A percentile compares a stretch with the other conserved stretches of the same genome.
phyloP scores from a whole-genome alignment of 805 yeast species.

The Wickerhamomyces xylosicus region DNA sequence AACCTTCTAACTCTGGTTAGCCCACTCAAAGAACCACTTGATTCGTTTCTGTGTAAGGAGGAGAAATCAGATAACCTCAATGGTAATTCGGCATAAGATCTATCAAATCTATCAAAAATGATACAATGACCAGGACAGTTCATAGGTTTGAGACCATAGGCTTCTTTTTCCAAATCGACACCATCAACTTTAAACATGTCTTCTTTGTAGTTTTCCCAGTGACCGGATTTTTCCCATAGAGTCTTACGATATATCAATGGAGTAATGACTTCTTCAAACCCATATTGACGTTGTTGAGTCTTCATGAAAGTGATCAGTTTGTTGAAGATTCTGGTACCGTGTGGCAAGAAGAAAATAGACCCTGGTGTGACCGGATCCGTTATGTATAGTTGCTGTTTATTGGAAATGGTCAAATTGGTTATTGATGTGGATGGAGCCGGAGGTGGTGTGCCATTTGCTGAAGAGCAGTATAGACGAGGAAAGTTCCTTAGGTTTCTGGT shows the following conservation, averaged over 20 bases:
- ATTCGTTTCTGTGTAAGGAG: constrained; percentile 87
- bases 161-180: constrained; percentile 29
- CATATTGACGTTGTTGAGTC: constrained; percentile 67
- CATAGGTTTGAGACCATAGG: constrained; percentile 88
- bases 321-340: constrained; percentile 82
- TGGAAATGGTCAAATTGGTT: constrained; percentile 18
- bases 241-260: constrained; percentile 79
- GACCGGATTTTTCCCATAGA: constrained; percentile 89
- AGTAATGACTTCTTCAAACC: constrained; percentile 86
- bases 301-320: constrained; percentile 76
- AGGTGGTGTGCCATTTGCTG: not conserved
- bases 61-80: constrained; percentile 81
- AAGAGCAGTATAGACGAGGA: constrained; percentile 3
- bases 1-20: constrained; percentile 87
- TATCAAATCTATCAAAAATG: constrained; percentile 61
- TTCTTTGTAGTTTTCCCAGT: constrained; percentile 89
- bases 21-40: constrained; percentile 90
- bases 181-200: constrained; percentile 90
- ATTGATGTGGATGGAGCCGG: constrained; percentile 10
- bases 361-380: constrained; percentile 85
- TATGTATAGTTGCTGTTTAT: constrained; percentile 64
- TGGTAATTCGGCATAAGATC: constrained; percentile 83
- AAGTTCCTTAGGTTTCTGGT: not conserved
- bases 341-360: constrained; percentile 83
- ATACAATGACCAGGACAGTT: constrained; percentile 94